A percentile compares a stretch with the other conserved stretches of the same genome.
Conservation (phyloP, 768 basidiomycete genomes). For the Suillus ampliporus region DNA sequence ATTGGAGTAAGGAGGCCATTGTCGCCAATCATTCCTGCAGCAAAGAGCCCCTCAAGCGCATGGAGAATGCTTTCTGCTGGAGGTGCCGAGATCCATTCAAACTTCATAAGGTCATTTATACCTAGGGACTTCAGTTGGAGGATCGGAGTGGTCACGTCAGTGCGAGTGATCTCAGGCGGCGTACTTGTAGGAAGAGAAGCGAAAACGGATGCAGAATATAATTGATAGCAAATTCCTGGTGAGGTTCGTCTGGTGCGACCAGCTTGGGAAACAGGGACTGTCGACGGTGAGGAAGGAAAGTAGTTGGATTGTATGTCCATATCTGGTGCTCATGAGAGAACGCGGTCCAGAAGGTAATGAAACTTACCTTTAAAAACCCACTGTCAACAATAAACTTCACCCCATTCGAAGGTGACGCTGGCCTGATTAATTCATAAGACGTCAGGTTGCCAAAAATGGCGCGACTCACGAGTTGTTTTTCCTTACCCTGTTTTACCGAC, state of each 20-base stretch:
- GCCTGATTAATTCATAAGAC: conserved; percentile 54
- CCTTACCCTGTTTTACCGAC: conserved; percentile 97
- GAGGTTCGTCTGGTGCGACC: conserved; percentile 96
- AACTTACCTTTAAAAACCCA: conserved; percentile 89
- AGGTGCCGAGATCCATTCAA: conserved; percentile 93
- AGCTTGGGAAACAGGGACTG: conserved; percentile 83
- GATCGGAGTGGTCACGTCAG: conserved; percentile 90
- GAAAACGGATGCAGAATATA: conserved; percentile 75
- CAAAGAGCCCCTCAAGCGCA: conserved; percentile 82
- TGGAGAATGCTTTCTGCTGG: conserved; percentile 85
- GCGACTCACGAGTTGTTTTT: conserved; percentile 86
- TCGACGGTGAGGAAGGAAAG: conserved; percentile 81
- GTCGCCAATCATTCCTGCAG: conserved; percentile 83
- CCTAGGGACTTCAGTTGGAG: conserved; percentile 94
- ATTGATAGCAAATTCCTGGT: conserved; percentile 88
- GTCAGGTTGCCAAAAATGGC: neutral
- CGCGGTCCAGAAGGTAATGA: neutral
- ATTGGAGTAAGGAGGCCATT: conserved; percentile 77
- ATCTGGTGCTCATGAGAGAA: conserved; percentile 55
- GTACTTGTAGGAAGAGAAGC: conserved; percentile 69
- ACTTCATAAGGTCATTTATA: conserved; percentile 93
- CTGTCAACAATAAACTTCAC: conserved; percentile 93
- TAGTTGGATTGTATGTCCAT: conserved; percentile 87
- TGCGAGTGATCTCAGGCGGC: conserved; percentile 88
- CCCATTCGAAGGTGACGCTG: conserved; percentile 95